phyloP scores from a whole-genome alignment of 2,329 filamentous ascomycete genomes.

The Ophiostoma triangulosporum region DNA sequence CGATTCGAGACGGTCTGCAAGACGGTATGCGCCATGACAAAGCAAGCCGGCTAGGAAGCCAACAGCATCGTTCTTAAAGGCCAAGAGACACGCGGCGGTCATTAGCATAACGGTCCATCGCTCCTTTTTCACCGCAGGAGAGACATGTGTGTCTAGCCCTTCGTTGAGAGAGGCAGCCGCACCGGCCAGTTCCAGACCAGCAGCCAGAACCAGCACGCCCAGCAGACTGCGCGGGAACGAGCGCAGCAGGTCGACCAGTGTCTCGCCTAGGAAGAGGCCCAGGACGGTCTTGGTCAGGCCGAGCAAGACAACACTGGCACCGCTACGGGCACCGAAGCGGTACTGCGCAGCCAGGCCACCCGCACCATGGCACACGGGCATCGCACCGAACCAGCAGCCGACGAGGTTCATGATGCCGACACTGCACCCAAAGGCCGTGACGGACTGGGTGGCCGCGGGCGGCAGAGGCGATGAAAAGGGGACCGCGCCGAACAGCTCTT shows the following conservation, averaged over 20 bases:
- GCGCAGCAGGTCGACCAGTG: conserved; percentile 55
- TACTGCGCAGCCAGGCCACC: conserved; percentile 85
- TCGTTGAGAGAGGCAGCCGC: conserved; percentile 76
- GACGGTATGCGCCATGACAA: conserved; percentile 56
- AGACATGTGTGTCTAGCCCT: conserved; percentile 15
- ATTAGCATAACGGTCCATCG: conserved; percentile 85
- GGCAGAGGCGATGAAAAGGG: not conserved
- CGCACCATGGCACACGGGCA: conserved; percentile 90
- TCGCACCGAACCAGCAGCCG: conserved; percentile 83
- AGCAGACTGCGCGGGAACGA: conserved; percentile 65
- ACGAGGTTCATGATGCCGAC: conserved; percentile 73
- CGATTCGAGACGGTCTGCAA: conserved; percentile 24
- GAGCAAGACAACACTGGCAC: conserved; percentile 68
- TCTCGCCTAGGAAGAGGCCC: conserved; percentile 61
- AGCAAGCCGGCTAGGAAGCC: conserved; percentile 73
- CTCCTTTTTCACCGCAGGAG: conserved; percentile 55
- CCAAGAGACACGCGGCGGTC: conserved; percentile 67
- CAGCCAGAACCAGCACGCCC: conserved; percentile 79
- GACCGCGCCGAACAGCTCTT: conserved; percentile 54
- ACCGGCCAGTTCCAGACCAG: conserved; percentile 74
- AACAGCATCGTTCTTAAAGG: conserved; percentile 80
- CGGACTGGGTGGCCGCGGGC: conserved; percentile 42
- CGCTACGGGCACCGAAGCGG: conserved; percentile 80
- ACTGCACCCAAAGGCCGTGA: conserved; percentile 67
- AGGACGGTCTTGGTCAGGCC: conserved; percentile 63